Percentiles rank a stretch among this genome's conserved stretches.
Evolutionary conservation across 768 basidiomycete genomes (phyloP).

Genomic region (Kwoniella dendrophila): DNA sequence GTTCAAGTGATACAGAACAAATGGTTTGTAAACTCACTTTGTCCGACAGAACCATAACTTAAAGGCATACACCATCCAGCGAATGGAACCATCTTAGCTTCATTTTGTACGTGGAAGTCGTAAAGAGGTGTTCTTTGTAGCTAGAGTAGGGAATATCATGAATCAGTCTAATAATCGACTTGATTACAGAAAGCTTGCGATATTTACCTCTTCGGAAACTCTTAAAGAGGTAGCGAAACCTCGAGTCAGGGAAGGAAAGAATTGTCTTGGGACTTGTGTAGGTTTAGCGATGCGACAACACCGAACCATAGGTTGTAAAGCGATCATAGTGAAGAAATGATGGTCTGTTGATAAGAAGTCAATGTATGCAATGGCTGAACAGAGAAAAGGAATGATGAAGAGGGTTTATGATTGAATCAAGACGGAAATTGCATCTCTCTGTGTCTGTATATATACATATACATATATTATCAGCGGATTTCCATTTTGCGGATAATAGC

Average conservation of each 20-base stretch:
- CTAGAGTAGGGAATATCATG: slow-evolving; percentile 44
- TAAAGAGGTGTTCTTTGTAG: slow-evolving; percentile 74
- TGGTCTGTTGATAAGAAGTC: not conserved
- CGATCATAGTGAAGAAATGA: slow-evolving; percentile 1
- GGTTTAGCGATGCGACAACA: slow-evolving; percentile 8
- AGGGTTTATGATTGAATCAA: not conserved
- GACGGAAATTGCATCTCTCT: too few relatives aligned
- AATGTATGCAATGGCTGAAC: not conserved
- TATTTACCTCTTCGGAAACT: slow-evolving; percentile 17
- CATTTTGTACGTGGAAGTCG: slow-evolving; percentile 74
- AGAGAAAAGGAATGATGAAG: not conserved
- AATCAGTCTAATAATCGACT: not conserved
- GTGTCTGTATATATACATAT: not conserved
- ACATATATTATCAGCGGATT: not conserved
- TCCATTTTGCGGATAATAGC: slow-evolving; percentile 9
- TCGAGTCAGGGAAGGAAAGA: not conserved
- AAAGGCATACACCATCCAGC: slow-evolving; percentile 96
- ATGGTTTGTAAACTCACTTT: slow-evolving; percentile 62
- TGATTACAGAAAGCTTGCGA: not conserved
- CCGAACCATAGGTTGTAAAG: slow-evolving; percentile 13
- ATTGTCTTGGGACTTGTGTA: not conserved
- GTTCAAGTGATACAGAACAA: not conserved
- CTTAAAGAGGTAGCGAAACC: slow-evolving; percentile 23
- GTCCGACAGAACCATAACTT: slow-evolving; percentile 76
- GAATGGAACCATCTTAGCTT: slow-evolving; percentile 95